These are phyloP conservation scores for Glycine tomentella DNA, from an alignment of 306 rosid species.

Conservation along the genomic window DNA sequence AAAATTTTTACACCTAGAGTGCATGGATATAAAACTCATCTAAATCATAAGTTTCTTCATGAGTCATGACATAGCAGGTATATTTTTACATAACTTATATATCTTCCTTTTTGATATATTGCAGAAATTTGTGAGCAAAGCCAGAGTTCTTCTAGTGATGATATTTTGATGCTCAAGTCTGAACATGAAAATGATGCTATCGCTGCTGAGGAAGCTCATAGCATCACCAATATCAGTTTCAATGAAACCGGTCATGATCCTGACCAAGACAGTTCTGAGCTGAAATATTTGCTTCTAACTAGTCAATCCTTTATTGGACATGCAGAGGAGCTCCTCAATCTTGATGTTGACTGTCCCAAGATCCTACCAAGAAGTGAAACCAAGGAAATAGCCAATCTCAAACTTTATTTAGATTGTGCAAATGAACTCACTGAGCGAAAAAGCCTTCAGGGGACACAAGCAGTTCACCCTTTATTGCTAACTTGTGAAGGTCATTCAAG, in stretches of 20 bases:
- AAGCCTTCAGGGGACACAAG: conserved; percentile 55
- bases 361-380: conserved; percentile 47
- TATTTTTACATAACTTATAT: conserved; percentile 10
- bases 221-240: conserved; percentile 28
- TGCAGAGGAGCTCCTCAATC: conserved; percentile 68
- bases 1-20: neutral
- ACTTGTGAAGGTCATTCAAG: conserved; percentile 52
- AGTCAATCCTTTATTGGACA: conserved; percentile 69
- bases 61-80: conserved; percentile 20
- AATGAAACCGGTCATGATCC: conserved; percentile 25
- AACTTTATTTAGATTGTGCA: conserved; percentile 72
- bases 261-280: conserved; percentile 41
- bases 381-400: conserved; percentile 41
- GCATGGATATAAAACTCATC: neutral
- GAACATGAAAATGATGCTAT: conserved; percentile 42
- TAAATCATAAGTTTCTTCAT: neutral
- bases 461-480: conserved; percentile 53
- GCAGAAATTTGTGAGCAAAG: conserved; percentile 57
- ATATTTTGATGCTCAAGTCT: conserved; percentile 41
- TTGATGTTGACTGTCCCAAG: conserved; percentile 53
- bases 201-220: conserved; percentile 48
- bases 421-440: conserved; percentile 65
- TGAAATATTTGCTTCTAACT: conserved; percentile 62
- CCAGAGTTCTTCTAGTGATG: conserved; percentile 48
- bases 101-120: conserved; percentile 32